Conservation (phyloP, 1,139 yeast genomes). For the Taphrina deformans region DNA sequence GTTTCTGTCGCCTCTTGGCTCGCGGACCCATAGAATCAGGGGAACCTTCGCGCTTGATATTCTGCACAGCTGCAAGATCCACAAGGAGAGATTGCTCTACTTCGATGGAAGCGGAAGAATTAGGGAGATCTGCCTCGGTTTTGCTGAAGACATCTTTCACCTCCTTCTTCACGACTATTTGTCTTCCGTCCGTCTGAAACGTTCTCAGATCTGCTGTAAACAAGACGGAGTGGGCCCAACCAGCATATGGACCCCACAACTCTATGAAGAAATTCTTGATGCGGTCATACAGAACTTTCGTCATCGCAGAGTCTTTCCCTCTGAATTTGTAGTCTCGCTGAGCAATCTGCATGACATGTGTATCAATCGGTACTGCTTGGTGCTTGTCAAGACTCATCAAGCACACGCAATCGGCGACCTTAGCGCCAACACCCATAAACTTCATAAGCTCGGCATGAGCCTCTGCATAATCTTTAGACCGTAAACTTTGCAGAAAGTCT, state of each 20-base stretch:
- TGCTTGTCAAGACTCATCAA: conserved; percentile 23
- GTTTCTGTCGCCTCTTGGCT: not conserved
- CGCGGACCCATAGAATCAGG: not conserved
- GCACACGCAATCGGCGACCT: conserved; percentile 88
- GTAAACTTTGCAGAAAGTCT: conserved; percentile 45
- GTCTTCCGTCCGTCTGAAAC: conserved; percentile 5
- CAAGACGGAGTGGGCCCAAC: conserved; percentile 95
- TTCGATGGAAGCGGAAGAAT: not conserved
- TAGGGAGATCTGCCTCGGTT: not conserved
- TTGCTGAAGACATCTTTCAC: not conserved
- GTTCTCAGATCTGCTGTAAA: conserved; percentile 72
- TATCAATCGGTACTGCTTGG: conserved; percentile 90
- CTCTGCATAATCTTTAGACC: conserved; percentile 54
- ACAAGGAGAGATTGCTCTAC: not conserved
- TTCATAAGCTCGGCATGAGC: conserved; percentile 66
- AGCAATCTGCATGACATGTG: conserved; percentile 80
- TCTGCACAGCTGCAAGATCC: not conserved
- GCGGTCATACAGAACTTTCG: conserved; percentile 59
- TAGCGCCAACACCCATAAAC: conserved; percentile 92
- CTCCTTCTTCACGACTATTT: not conserved
- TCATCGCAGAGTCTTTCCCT: conserved; percentile 50
- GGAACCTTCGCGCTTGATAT: not conserved
- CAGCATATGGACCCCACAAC: conserved; percentile 88
- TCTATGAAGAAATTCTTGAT: conserved; percentile 63
- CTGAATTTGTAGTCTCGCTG: conserved; percentile 68